Percentiles rank a stretch among this genome's conserved stretches.
Evolutionary conservation across 805 yeast genomes (phyloP).

Genomic region (Trichomonascus vanleenenianus): DNA sequence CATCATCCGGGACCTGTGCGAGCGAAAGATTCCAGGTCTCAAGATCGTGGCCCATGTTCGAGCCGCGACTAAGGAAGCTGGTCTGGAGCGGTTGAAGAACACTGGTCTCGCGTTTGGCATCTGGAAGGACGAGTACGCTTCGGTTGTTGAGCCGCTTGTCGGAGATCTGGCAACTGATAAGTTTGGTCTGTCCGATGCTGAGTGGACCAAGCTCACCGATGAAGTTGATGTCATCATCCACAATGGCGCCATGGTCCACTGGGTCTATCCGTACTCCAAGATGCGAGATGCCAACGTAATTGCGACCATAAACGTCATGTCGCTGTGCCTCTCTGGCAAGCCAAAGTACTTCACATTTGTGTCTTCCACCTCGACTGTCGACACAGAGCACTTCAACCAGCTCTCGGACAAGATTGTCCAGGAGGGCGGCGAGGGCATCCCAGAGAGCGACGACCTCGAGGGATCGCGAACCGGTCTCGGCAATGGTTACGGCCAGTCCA

Average conservation of each 20-base stretch:
- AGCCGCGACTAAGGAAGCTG: slow-evolving; percentile 61
- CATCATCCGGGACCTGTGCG: slow-evolving; percentile 68
- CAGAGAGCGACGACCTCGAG: slow-evolving; percentile 72
- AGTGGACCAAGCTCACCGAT: slow-evolving; percentile 52
- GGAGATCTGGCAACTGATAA: slow-evolving; percentile 73
- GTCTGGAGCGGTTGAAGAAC: slow-evolving; percentile 64
- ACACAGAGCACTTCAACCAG: slow-evolving; percentile 70
- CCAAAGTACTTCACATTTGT: slow-evolving; percentile 85
- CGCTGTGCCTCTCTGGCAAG: slow-evolving; percentile 68
- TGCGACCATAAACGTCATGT: slow-evolving; percentile 77
- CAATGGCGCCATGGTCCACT: slow-evolving; percentile 96
- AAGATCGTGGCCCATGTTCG: slow-evolving; percentile 79
- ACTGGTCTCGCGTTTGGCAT: slow-evolving; percentile 79
- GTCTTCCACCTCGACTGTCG: slow-evolving; percentile 90
- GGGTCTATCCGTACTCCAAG: slow-evolving; percentile 93
- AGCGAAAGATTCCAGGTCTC: slow-evolving; percentile 41
- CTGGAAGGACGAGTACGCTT: slow-evolving; percentile 56
- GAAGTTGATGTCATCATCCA: slow-evolving; percentile 79
- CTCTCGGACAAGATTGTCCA: slow-evolving; percentile 63
- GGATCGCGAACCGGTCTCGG: slow-evolving; percentile 81
- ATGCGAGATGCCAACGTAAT: slow-evolving; percentile 90
- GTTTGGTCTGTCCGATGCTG: slow-evolving; percentile 54
- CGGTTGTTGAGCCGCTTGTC: slow-evolving; percentile 59
- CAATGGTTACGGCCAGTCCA: slow-evolving; percentile 94
- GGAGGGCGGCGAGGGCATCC: slow-evolving; percentile 62